Base-by-base conservation (phyloP, 352 stramenopile species). In the Phytophthora melonis region DNA sequence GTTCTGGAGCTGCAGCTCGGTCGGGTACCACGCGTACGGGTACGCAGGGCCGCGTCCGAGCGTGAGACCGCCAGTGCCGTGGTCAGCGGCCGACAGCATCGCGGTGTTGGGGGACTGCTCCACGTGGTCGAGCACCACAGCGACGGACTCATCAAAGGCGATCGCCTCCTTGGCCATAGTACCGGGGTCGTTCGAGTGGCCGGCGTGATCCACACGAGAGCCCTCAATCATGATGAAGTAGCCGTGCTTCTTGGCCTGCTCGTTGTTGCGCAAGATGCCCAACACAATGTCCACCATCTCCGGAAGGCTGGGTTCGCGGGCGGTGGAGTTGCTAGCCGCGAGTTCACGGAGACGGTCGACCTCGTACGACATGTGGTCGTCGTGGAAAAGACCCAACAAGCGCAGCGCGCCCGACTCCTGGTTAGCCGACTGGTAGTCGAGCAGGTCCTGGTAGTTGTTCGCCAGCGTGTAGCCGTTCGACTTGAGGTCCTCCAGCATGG, bases 141-240 rank as follows among this genome's bases (percentile, higher is more conserved):
- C 83, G 16, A 92, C 81, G 8, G 85, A 72, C 75, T 92, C 82
- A 56, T 92, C 85, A 60, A 92, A 92, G 23, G 77, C 79, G 55
- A 92, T 91, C 9, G 85, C 85, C 54, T 92, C 85, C 64, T 81
- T 83, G 27, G 81, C 85, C 81, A 91, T 90, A 14, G 85, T 85
- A 36, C 85, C 85, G 2, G 85, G 80, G 70, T 92, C 85, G 65
- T 92, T 91, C 30, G 81, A 86, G 78, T 92, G 85, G 10, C 81
- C 83, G 1, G 85, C 85, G 63, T 91, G 83, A 58, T 92, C 85
- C 8, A 92, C 82, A 47, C 85, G 85, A 19, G 85, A 92, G 10
- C 85, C 83, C 66, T 92, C 85, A 21, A 92, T 91, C 83, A 92
- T 89, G 52, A 92, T 53, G 54, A 92, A 92, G 75, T 89, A 92